phyloP scores from a whole-genome alignment of 805 yeast species.

The Kodamaea sagamina region DNA sequence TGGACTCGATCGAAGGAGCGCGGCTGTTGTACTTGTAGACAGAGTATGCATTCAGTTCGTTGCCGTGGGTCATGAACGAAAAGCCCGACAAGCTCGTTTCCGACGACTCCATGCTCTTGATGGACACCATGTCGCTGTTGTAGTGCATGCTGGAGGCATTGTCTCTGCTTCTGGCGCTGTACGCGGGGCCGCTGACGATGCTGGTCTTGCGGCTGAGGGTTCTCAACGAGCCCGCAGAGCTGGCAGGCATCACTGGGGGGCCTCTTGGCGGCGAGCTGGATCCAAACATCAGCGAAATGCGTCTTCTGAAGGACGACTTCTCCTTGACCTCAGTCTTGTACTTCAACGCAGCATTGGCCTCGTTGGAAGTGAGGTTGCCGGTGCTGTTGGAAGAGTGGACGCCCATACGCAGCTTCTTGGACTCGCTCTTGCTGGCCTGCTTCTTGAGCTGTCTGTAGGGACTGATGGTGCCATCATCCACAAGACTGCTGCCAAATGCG shows the following conservation, averaged over 20 bases:
- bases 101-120: conserved; percentile 2
- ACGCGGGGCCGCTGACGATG: neutral
- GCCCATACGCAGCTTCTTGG: conserved; percentile 5
- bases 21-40: conserved; percentile 3
- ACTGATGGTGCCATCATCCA: neutral
- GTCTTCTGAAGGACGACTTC: conserved; percentile 21
- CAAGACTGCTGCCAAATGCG: conserved; percentile 18
- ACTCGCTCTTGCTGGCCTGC: neutral
- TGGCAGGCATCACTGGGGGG: conserved; percentile 2
- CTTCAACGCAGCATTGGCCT: conserved; percentile 16
- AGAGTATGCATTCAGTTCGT: conserved; percentile 5
- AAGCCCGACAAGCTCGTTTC: conserved; percentile 9
- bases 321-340: conserved; percentile 15
- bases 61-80: conserved; percentile 11
- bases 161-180: conserved; percentile 3
- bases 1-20: conserved; percentile 2
- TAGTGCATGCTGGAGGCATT: conserved; percentile 2
- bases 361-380: conserved; percentile 13
- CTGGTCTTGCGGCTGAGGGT: conserved; percentile 4
- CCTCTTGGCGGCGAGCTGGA: neutral
- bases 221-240: conserved; percentile 3
- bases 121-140: conserved; percentile 6
- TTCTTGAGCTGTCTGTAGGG: conserved; percentile 7
- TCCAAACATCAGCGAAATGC: conserved; percentile 16
- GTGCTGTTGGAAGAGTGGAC: conserved; percentile 8